Evolutionary conservation across 2,329 filamentous ascomycete species (phyloP).

Genomic region (Trichoderma hamatum): DNA sequence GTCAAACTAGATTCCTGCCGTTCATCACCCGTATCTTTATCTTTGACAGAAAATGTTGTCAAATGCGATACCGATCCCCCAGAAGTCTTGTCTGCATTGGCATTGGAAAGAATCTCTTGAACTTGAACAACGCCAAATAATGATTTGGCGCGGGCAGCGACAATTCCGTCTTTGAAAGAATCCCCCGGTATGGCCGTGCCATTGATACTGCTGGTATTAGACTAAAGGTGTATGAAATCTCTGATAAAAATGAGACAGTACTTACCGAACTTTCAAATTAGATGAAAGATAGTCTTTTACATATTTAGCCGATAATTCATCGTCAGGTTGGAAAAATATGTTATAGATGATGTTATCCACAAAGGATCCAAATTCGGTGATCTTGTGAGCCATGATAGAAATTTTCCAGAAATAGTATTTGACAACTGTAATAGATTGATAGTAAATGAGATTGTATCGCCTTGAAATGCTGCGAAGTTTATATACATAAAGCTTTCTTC

Average conservation of each 20-base stretch:
- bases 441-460: not conserved
- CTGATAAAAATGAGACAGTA: not conserved
- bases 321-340: conserved; percentile 3
- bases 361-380: not conserved
- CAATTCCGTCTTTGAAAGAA: not conserved
- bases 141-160: not conserved
- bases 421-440: too few relatives aligned
- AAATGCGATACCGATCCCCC: conserved; percentile 10
- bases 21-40: conserved; percentile 2
- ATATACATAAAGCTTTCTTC: not conserved
- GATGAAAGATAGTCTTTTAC: not conserved
- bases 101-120: not conserved
- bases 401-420: not conserved
- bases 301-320: not conserved
- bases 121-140: not conserved
- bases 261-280: not conserved
- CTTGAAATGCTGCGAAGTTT: not conserved
- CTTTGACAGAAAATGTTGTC: not conserved
- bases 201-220: not conserved
- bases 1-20: not conserved
- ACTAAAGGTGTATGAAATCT: rapidly evolving
- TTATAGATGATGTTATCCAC: not conserved
- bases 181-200: not conserved
- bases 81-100: not conserved
- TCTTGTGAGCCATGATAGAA: not conserved